Percentiles rank a stretch among this genome's conserved stretches.
Conservation (phyloP, 2,329 filamentous ascomycete genomes). For the Clonostachys byssicola region DNA sequence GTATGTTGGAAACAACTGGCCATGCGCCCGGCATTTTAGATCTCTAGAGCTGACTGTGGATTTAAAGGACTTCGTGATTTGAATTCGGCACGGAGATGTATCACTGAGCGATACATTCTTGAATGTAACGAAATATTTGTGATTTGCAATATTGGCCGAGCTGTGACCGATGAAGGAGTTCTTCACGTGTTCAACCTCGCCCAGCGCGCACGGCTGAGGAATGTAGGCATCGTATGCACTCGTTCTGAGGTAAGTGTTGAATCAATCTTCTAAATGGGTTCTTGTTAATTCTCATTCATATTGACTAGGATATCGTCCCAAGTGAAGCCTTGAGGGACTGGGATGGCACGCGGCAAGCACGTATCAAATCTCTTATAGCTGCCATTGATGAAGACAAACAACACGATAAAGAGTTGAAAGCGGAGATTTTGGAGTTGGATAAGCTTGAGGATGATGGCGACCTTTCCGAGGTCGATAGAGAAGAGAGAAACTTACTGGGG, state of each 20-base stretch:
- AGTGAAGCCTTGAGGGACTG: conserved; percentile 25
- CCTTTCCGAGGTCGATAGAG: too few relatives aligned
- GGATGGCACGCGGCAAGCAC: conserved; percentile 10
- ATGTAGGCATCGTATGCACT: conserved; percentile 37
- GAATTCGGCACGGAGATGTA: conserved; percentile 33
- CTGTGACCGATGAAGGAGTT: conserved; percentile 33
- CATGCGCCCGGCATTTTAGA: background rate
- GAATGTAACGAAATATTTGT: conserved; percentile 42
- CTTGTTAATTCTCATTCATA: background rate
- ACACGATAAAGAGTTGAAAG: background rate
- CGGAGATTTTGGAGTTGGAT: background rate
- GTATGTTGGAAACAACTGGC: conserved; percentile 14
- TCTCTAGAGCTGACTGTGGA: background rate
- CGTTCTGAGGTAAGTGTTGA: conserved; percentile 27
- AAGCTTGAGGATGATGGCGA: too few relatives aligned
- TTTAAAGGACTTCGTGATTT: conserved; percentile 36
- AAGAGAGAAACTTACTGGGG: too few relatives aligned
- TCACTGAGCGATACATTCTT: conserved; percentile 38
- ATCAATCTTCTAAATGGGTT: background rate
- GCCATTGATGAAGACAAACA: conserved; percentile 1
- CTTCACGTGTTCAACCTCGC: conserved; percentile 33
- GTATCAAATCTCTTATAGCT: conserved; percentile 9
- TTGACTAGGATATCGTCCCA: conserved; percentile 19
- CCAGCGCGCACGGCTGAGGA: conserved; percentile 24
- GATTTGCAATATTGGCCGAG: conserved; percentile 33